These are phyloP conservation scores for Teunomyces aglyptinius DNA, from an alignment of 805 yeast genomes.

Conservation along the genomic window DNA sequence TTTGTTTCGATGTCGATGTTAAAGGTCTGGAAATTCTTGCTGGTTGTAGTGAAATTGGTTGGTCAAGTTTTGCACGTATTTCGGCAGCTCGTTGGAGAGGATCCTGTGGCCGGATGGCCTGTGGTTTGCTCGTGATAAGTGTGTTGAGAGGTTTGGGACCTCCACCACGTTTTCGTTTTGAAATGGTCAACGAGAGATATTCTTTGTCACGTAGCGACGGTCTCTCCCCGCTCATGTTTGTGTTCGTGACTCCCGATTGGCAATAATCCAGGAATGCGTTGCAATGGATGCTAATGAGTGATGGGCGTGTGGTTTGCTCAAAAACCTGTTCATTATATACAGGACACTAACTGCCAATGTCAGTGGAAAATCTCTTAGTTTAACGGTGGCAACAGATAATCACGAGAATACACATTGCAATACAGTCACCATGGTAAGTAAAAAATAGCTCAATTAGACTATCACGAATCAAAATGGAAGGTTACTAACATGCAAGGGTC, in stretches of 20 bases:
- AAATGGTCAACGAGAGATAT: constrained; percentile 2
- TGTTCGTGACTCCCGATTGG: too few species aligned
- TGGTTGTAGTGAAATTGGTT: background rate
- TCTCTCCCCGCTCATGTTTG: constrained; percentile 4
- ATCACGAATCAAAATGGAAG: background rate
- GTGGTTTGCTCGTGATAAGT: background rate
- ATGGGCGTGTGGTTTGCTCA: constrained; percentile 8
- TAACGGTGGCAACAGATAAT: constrained; percentile 2
- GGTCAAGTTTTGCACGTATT: background rate
- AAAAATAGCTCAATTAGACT: background rate
- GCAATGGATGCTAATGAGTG: background rate
- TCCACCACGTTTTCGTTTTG: constrained; percentile 7
- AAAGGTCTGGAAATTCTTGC: background rate
- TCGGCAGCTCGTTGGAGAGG: constrained; percentile 1
- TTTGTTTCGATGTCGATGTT: too few species aligned
- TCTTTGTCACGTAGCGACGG: constrained; percentile 4
- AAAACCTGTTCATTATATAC: background rate
- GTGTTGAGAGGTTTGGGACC: constrained; percentile 8
- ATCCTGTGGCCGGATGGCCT: constrained; percentile 2
- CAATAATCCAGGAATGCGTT: too few species aligned
- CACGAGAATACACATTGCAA: constrained; percentile 3
- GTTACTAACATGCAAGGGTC: constrained; percentile 38
- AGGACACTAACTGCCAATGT: background rate
- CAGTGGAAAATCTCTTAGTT: constrained; percentile 1
- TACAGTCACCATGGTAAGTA: constrained; percentile 11